Evolutionary conservation across 2,329 filamentous ascomycete genomes (phyloP), one percentile per base, ranked within the genome.

Genomic region (Alternaria postmessia): DNA sequence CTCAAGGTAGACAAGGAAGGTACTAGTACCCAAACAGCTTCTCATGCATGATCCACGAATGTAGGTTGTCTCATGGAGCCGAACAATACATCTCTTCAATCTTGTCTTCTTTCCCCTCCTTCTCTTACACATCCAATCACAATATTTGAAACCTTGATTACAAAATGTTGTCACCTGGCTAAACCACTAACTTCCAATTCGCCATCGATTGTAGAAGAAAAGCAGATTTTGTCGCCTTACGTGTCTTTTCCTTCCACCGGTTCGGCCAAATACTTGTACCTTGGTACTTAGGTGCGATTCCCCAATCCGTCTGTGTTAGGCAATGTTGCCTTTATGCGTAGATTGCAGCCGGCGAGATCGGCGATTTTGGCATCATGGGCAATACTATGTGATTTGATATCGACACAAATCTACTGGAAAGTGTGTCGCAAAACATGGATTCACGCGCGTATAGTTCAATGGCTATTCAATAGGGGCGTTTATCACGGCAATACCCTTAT

Each of bases 341-440:
- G 46, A 49, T 49, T 49, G 30, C 46, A 49, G 46, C 46, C 46
- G 46, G 46, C 32, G 14, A 36, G 30, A 49, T 49, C 46, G 46
- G 46, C 46, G 46, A 49, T 49, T 36, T 26, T 18, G 22, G 20
- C 20, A 49, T 49, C 16, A 7, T 3, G 20, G 46, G 18, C 46
- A n/a, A 49, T 49, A 18, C 14, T 36, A 30, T 49, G 32, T 49
- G 32, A 38, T 42, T 14, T 4, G 20, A 16, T 42, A 16, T 42
- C 39, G 20, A 42, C 20, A 24, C 39, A 42, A 16, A 42, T 6
- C 14, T 11, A 7, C 14, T 12, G 18, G 39, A 42, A 42, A 16
- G 20, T 16, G 39, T 12, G 14, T 39, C n/a, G 20, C 39, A 20
- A 14, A 22, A 24, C 30, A 32, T 18, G 20, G 14, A 26, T 36